A percentile compares a stretch with the other conserved stretches of the same genome.
These are phyloP conservation scores for Zostera marina DNA, from an alignment of 116 monocot species.

Conservation along the genomic window DNA sequence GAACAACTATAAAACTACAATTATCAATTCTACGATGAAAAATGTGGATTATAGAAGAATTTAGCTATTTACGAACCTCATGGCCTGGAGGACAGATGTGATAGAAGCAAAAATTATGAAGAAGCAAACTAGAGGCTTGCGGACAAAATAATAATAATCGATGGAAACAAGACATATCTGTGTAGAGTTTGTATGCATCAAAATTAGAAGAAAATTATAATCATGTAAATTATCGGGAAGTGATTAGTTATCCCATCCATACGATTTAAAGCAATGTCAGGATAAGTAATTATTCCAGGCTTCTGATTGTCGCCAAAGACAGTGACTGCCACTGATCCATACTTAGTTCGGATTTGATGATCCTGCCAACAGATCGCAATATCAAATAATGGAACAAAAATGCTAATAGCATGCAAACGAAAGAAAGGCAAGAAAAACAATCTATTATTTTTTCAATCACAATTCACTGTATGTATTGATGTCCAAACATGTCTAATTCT, in stretches of 20 bases:
- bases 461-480: too few species aligned
- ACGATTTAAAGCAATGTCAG: constrained; percentile 58
- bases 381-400: not conserved
- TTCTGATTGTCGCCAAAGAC: constrained; percentile 50
- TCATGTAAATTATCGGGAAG: too few species aligned
- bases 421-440: too few species aligned
- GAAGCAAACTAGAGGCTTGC: constrained; percentile 58
- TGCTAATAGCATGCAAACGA: too few species aligned
- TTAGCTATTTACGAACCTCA: constrained; percentile 55
- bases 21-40: too few species aligned
- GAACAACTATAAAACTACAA: too few species aligned
- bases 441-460: too few species aligned
- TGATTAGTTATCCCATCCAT: constrained; percentile 6
- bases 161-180: constrained; percentile 94
- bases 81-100: constrained; percentile 90
- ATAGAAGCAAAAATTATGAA: constrained; percentile 90
- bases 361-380: constrained; percentile 19
- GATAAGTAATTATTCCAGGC: constrained; percentile 46
- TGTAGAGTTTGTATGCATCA: not conserved
- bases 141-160: constrained; percentile 82
- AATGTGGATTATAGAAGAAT: not conserved
- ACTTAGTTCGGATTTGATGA: constrained; percentile 25
- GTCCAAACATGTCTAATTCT: too few species aligned
- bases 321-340: constrained; percentile 34
- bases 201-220: too few species aligned